phyloP scores from a whole-genome alignment of 2,329 filamentous ascomycete genomes.

The Zymoseptoria brevis region DNA sequence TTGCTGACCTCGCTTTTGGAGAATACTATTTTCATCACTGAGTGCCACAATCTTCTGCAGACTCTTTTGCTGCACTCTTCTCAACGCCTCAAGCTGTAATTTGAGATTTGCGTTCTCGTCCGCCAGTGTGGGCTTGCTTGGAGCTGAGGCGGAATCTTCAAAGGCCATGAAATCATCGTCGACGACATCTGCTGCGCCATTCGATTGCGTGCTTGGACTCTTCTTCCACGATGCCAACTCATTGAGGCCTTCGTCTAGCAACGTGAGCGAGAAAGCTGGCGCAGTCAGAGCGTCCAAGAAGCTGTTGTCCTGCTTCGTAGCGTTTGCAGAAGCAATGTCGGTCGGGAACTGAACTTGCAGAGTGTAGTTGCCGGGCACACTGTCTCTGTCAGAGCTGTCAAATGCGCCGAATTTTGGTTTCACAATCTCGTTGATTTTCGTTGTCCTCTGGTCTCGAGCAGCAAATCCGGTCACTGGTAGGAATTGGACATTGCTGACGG shows the following conservation, averaged over 20 bases:
- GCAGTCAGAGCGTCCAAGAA: conserved; percentile 38
- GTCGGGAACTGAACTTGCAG: conserved; percentile 56
- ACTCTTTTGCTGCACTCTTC: conserved; percentile 39
- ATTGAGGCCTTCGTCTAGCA: conserved; percentile 29
- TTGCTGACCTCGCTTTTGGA: conserved; percentile 27
- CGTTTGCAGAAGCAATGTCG: conserved; percentile 17
- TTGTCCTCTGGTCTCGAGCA: conserved; percentile 13
- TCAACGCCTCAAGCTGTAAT: conserved; percentile 36
- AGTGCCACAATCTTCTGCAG: conserved; percentile 39
- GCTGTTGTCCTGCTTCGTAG: conserved; percentile 14
- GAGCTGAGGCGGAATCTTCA: conserved; percentile 13
- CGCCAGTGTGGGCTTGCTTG: conserved; percentile 10
- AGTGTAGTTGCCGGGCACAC: conserved; percentile 51
- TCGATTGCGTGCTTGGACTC: conserved; percentile 1
- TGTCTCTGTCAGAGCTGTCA: conserved; percentile 26
- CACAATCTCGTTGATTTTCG: conserved; percentile 45
- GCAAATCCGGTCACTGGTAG: conserved; percentile 50
- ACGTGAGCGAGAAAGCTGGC: conserved; percentile 33
- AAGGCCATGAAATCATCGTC: conserved; percentile 34
- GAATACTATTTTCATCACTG: conserved; percentile 34
- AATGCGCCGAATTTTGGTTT: conserved; percentile 69
- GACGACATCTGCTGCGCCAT: conserved; percentile 3
- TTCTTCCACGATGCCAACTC: conserved; percentile 33
- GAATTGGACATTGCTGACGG: conserved; percentile 75
- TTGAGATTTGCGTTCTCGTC: conserved; percentile 26